Evolutionary conservation across 2,329 filamentous ascomycete species (phyloP), one percentile per base, ranked within the genome.

Genomic region (Chrysoporthe austroafricana): DNA sequence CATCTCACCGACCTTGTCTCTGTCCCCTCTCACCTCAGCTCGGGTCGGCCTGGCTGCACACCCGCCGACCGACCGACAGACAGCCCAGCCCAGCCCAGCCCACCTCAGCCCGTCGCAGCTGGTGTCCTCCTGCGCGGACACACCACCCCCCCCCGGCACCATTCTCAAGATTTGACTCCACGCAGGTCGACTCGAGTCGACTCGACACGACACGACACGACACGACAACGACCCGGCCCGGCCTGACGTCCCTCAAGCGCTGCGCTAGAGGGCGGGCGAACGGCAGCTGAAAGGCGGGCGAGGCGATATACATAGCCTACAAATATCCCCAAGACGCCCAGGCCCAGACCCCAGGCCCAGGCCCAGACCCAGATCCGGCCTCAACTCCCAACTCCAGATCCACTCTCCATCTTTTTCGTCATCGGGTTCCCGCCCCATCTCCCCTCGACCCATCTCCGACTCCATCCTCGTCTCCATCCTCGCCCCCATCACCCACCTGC

Each of bases 1-100:
- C 60, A 34, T 57, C 54, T 57, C 52, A 57, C 52, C 52, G 52
- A 36, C 26, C 54, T 57, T 39, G 50, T 54, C 50, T 57, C 32
- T 36, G 7, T n/a, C 50, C 48, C 48, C 14, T 63, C 61, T 63
- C 44, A 63, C 61, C 61, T 63, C 61, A 63, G 61, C 61, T 26
- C 46, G 50, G 39, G 14, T 44, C 39, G 36, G 39, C 56, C 34
- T 21, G 36, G 21, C 57, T 39, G 39, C 34, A 42, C 39, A 43
- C 26, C 26, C 26, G 26, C 26, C 26, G 26, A 26, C 26, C 26
- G 8, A 42, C 36, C 21, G 2, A 59, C 57, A 59, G 3, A 57
- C 54, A 39, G 54, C 54, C 3, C 54, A 39, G 54, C 54, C 54
- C 34, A 39, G 18, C 9, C 34, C 34, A 57, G 54, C 54, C 32